Base-by-base conservation (phyloP, 2,329 filamentous ascomycete species). In the Trichoderma simmonsii region DNA sequence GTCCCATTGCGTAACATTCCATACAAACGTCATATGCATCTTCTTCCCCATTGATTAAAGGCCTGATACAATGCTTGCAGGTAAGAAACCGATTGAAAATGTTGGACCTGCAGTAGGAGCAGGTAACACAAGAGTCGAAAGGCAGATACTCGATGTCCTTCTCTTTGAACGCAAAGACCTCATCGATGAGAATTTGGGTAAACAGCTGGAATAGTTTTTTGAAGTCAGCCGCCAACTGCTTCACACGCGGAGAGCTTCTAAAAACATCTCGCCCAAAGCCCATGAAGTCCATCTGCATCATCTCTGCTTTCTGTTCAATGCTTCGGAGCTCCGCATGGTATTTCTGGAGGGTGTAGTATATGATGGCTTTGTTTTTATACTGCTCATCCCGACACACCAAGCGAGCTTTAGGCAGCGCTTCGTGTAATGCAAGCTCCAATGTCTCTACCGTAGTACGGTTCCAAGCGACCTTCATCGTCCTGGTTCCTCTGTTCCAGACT, bases 391-490 rank as follows among this genome's bases (percentile, higher is more conserved):
- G 92, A 79, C 96, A 98, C 3, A 98, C 95, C 76, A 98, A 89
- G 14, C 94, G 89, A 11, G 95, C 93, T 76, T 94, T 94, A 0
- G 95, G 94, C 3, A 99, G 86, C 0, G 95, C 94, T 83, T 98
- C 96, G 72, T 90, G 88, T 24, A 98, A 81, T 0, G 95, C 96
- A 80, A 97, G 85, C 75, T 95, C 92, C 4, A 99, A 86, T 0
- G 96, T 98, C 78, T 98, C 94, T 2, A 93, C 92, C 0, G 95
- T 98, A 0, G 94, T 98, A 30, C 96, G 89, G 80, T 99, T 99
- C 96, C 96, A 99, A 0, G 96, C 96, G 8, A 97, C 94, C 80
- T 99, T 99, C 88, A 98, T 94, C 0, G 96, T 99, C 59, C 95
- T 88, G 2, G 95, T 98, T 24, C 96, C 96, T 63, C 95, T 90